These are phyloP conservation scores for Warburgia ugandensis DNA, from an alignment of 164 flowering plant species.

Conservation along the genomic window DNA sequence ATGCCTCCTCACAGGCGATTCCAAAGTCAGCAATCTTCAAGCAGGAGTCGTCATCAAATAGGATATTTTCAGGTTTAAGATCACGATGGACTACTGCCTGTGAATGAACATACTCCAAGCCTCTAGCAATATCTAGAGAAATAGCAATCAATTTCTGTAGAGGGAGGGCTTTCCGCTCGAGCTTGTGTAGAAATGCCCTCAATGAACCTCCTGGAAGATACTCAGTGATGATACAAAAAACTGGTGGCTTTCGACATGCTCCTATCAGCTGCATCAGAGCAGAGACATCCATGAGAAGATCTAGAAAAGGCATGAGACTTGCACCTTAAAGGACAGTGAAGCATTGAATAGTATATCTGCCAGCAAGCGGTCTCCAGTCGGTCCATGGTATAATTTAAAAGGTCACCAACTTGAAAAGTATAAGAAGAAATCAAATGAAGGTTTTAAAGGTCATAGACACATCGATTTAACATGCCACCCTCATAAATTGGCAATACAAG, in stretches of 20 bases:
- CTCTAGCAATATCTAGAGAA: constrained; percentile 81
- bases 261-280: constrained; percentile 61
- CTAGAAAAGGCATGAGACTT: no score
- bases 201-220: constrained; percentile 81
- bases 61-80: constrained; percentile 78
- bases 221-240: constrained; percentile 69
- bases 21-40: constrained; percentile 92
- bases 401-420: no score
- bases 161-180: constrained; percentile 50
- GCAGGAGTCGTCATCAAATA: constrained; percentile 56
- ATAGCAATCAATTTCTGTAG: constrained; percentile 41
- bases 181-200: constrained; percentile 74
- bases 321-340: no score
- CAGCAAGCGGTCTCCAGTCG: no score
- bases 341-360: no score
- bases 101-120: constrained; percentile 89
- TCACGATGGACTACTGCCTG: constrained; percentile 86
- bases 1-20: constrained; percentile 76
- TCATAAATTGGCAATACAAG: no score
- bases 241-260: constrained; percentile 70
- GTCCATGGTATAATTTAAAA: no score
- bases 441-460: no score
- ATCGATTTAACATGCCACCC: no score
- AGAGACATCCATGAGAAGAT: constrained; percentile 2
- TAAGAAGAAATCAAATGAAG: no score